Evolutionary conservation across 345 rosid genomes (phyloP).

Genomic region (Hirschfeldia incana): DNA sequence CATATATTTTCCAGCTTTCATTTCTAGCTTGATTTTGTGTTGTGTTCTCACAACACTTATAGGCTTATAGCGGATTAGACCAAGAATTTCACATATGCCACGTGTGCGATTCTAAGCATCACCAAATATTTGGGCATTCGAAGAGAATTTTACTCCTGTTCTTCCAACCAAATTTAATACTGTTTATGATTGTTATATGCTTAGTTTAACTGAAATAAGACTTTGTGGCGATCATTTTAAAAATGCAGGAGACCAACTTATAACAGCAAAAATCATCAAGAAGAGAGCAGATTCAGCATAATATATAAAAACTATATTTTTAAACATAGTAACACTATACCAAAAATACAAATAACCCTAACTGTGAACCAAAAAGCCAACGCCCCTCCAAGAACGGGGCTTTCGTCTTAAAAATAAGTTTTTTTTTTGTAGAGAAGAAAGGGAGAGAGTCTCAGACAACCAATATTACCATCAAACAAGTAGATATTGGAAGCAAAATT

Average conservation of each 20-base stretch:
- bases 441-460: conserved; percentile 5
- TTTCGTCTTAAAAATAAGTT: conserved; percentile 27
- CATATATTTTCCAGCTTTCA: no score
- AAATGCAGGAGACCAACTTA: not conserved
- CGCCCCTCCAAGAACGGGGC: conserved; percentile 27
- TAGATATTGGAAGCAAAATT: conserved; percentile 19
- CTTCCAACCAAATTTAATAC: not conserved
- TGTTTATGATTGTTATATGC: not conserved
- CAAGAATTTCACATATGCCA: no score
- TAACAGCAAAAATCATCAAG: not conserved
- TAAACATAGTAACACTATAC: conserved; percentile 28
- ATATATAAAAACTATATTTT: not conserved
- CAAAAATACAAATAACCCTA: conserved; percentile 29
- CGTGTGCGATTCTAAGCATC: no score
- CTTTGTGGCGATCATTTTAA: not conserved
- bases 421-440: not conserved
- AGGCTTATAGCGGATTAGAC: no score
- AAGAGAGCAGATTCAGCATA: not conserved
- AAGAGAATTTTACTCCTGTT: no score
- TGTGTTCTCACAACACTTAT: no score
- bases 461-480: conserved; percentile 32
- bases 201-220: not conserved
- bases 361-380: conserved; percentile 23
- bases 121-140: no score
- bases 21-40: no score